Evolutionary conservation across 176 grass and related monocot species (phyloP), one percentile per base, ranked within the genome.

Genomic region (Cocos nucifera): DNA sequence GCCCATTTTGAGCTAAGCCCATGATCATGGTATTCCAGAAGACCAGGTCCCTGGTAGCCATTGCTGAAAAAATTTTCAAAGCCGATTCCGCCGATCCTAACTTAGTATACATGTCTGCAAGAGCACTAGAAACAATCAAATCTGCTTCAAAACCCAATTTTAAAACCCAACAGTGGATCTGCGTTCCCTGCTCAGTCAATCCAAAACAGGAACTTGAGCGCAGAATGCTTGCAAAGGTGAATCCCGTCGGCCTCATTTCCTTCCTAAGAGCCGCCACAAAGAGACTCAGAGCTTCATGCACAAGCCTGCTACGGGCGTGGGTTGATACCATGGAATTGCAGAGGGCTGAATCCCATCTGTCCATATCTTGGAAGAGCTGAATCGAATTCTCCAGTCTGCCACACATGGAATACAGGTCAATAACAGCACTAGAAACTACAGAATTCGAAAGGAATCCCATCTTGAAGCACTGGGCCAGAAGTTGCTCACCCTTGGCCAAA

Each of bases 81-180:
- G 84, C 81, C 64, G 57, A 25, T 39, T 88, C 72, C 16, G 65
- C 32, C 44, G 67, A 88, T 69, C 87, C 87, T 54, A 91, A 85
- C 65, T 97, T 97, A 65, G 69, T 76, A 73, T 97, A 97, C 78
- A 97, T 82, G 72, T 97, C 84, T 23, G 82, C 19, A 5, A 97
- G 84, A 60, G 81, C 81, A 50, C 72, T 88, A 26, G 84, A 73
- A 54, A 87, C 53, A 21, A 97, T 77, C 20, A 69, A 24, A 76
- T 97, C 81, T 53, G 80, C 49, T 50, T 77, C 76, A 19, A 91
- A 88, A 30, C 84, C 92, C n/a, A 57, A 80, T 75, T 91, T 97
- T 62, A 21, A 88, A 78, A 77, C 52, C 12, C 80, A 73, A 39
- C 69, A 79, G 77, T 97, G 92, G 17, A 97, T 83, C 65, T 97